A percentile compares a stretch with the other conserved stretches of the same genome.
Conservation (phyloP, 2,329 filamentous ascomycete species). For the Epichloe scottii region DNA sequence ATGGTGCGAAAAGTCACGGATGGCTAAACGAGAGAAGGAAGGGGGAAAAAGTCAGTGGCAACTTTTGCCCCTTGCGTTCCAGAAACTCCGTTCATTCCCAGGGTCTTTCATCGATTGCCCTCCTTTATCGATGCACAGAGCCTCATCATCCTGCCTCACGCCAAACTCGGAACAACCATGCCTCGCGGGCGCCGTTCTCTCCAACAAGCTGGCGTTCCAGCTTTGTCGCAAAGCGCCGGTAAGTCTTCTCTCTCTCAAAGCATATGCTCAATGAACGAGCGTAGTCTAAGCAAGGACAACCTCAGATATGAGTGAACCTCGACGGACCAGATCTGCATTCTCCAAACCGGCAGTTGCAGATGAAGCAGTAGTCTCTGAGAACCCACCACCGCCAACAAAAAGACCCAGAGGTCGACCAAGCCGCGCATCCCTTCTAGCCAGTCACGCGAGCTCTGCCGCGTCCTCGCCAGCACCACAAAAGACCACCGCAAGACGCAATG, state of each 20-base stretch:
- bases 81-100: neutral
- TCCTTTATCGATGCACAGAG: neutral
- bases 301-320: neutral
- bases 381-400: constrained; percentile 3
- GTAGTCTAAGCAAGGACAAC: neutral
- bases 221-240: neutral
- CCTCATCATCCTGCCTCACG: neutral
- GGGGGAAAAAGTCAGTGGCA: constrained; percentile 10
- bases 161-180: constrained; percentile 11
- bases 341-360: neutral
- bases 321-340: constrained; percentile 1
- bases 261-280: neutral
- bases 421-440: constrained; percentile 9
- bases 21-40: neutral
- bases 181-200: constrained; percentile 18
- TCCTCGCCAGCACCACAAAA: constrained; percentile 2
- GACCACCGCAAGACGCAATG: neutral
- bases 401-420: constrained; percentile 15
- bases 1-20: constrained; percentile 11
- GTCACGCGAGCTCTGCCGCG: constrained; percentile 6
- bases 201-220: constrained; percentile 5
- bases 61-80: constrained; percentile 10
- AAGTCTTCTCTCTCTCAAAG: neutral
- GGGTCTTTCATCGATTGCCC: neutral
- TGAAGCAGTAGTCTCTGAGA: neutral